Evolutionary conservation across 1,139 yeast genomes (phyloP).

Genomic region (Debaryomyces coudertii): DNA sequence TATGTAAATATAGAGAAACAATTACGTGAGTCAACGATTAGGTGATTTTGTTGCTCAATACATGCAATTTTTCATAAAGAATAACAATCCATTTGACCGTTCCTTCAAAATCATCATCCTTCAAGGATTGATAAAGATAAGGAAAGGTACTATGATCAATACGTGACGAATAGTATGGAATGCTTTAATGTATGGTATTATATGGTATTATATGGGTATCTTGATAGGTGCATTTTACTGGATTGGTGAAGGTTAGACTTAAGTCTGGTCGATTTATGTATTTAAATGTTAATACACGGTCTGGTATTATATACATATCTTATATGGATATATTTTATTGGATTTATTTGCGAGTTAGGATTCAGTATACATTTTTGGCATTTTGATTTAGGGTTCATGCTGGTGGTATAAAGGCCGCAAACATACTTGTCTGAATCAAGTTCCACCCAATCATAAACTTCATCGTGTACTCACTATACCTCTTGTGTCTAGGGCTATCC

Average conservation of each 20-base stretch:
- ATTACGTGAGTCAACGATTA: neutral
- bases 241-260: neutral
- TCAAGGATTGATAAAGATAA: constrained; percentile 28
- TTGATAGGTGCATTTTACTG: neutral
- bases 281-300: neutral
- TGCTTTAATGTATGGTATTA: neutral
- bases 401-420: constrained; percentile 73
- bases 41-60: constrained; percentile 16
- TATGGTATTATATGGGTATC: neutral
- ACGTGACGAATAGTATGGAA: constrained; percentile 16
- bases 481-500: constrained; percentile 13
- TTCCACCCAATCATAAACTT: constrained; percentile 57
- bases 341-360: neutral
- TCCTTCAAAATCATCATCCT: constrained; percentile 27
- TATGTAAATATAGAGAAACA: no score
- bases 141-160: constrained; percentile 26
- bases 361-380: neutral
- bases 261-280: neutral
- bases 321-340: neutral
- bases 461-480: constrained; percentile 26
- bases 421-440: constrained; percentile 59
- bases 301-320: neutral
- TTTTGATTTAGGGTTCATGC: constrained; percentile 46
- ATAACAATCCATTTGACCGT: constrained; percentile 34
- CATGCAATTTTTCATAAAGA: constrained; percentile 31